A percentile compares a stretch with the other conserved stretches of the same genome.
These are phyloP conservation scores for Tylopilus sp. DNA, from an alignment of 1,284 basidiomycete genomes.

Conservation along the genomic window DNA sequence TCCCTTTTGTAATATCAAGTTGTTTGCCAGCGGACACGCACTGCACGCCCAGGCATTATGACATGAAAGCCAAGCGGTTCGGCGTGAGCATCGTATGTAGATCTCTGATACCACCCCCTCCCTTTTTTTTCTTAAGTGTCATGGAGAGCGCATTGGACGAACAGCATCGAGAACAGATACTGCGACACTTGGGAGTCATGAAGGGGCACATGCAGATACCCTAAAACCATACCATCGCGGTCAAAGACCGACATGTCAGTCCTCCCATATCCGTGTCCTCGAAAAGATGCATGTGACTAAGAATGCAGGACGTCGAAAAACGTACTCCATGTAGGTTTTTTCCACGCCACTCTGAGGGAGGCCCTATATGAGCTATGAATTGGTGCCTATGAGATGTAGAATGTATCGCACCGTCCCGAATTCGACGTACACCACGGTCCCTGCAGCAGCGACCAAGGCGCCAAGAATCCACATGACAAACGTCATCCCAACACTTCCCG, in stretches of 20 bases:
- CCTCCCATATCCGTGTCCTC: too few relatives aligned
- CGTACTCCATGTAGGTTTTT: slow-evolving; percentile 71
- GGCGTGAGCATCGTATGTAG: too few relatives aligned
- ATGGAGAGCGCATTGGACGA: slow-evolving; percentile 46
- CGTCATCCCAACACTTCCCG: slow-evolving; percentile 60
- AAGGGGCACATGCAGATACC: slow-evolving; percentile 82
- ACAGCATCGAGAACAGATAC: slow-evolving; percentile 84
- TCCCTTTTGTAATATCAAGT: too few relatives aligned
- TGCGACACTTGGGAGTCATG: slow-evolving; percentile 79
- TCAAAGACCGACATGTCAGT: not conserved
- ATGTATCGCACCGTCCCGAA: slow-evolving; percentile 56
- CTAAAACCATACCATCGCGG: slow-evolving; percentile 35
- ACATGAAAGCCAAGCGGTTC: too few relatives aligned
- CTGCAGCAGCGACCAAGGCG: slow-evolving; percentile 54
- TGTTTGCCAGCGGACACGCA: too few relatives aligned
- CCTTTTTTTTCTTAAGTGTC: slow-evolving; percentile 5
- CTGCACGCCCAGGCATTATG: too few relatives aligned
- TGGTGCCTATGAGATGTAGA: not conserved
- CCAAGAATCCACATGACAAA: slow-evolving; percentile 70
- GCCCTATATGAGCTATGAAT: too few relatives aligned
- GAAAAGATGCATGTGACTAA: slow-evolving; percentile 57
- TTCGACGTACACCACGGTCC: slow-evolving; percentile 66
- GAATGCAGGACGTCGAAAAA: slow-evolving; percentile 59
- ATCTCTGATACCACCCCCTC: not conserved
- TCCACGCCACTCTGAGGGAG: slow-evolving; percentile 69